Base-by-base conservation (phyloP, 768 basidiomycete species). In the Russula emetica region DNA sequence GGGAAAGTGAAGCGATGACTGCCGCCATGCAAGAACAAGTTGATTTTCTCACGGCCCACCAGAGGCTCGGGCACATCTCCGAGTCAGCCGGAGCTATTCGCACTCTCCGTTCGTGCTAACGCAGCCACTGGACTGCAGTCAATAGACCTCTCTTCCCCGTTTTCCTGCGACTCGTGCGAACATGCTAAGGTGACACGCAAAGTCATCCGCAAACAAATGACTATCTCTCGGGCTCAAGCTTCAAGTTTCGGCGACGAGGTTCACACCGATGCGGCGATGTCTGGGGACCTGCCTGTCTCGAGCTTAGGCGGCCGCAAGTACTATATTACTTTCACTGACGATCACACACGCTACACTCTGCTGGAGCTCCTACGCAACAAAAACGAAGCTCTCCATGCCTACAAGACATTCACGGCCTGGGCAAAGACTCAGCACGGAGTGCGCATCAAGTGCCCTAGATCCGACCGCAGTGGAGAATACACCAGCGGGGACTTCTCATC, bases 391-490 rank as follows among this genome's bases (percentile, higher is more conserved):
- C 66, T 75, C 11, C 61, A 61, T 7, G 58, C 70, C 14, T 76
- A 74, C 52, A 64, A 70, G 16, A 50, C 66, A 0, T 75, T 70
- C 26, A 68, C 72, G 40, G 69, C 71, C 0, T 71, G 62, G 67
- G 58, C 72, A 10, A 14, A 58, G 14, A 75, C 69, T 2, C 74
- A 77, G 58, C 55, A 67, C 45, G 42, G 70, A 16, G 63, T 55
- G 4, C 64, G 68, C 20, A 71, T 77, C 65, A 72, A 75, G 60
- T 58, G 63, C 32, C 66, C 76, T 1, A 71, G 62, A 22, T 71
- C 71, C 2, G 74, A 75, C 56, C 54, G 70, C n/a, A 72, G 76
- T 6, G 71, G 71, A 0, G 74, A 76, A 64, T 76, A 69, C 55
- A 58, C 69, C 34, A 70, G 64, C 47, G 56, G 70, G 2, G 55